phyloP scores from a whole-genome alignment of 2,329 filamentous ascomycete species.

The Paramyrothecium roridum region DNA sequence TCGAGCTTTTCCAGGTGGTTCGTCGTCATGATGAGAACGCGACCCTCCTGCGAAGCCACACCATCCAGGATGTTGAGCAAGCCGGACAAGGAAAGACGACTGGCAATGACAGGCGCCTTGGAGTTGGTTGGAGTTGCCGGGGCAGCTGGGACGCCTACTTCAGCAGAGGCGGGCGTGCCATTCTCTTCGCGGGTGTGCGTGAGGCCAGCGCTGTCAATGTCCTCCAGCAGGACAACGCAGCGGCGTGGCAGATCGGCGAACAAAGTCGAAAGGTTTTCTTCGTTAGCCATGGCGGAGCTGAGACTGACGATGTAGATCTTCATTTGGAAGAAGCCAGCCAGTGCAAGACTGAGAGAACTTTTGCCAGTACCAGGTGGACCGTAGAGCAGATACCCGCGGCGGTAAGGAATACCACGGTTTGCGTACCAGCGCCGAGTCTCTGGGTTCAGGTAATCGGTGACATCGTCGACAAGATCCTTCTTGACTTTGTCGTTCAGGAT shows the following conservation, averaged over 20 bases:
- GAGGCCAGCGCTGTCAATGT: slow-evolving; percentile 71
- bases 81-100: slow-evolving; percentile 66
- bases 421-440: slow-evolving; percentile 74
- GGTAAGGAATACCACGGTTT: slow-evolving; percentile 80
- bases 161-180: slow-evolving; percentile 17
- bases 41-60: slow-evolving; percentile 60
- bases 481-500: slow-evolving; percentile 62
- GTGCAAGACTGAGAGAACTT: slow-evolving; percentile 66
- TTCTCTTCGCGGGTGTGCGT: slow-evolving; percentile 52
- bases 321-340: slow-evolving; percentile 68
- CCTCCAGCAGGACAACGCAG: slow-evolving; percentile 72
- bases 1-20: slow-evolving; percentile 61
- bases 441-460: slow-evolving; percentile 61
- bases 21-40: slow-evolving; percentile 65
- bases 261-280: slow-evolving; percentile 61
- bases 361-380: slow-evolving; percentile 82
- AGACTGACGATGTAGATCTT: slow-evolving; percentile 71
- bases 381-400: slow-evolving; percentile 77
- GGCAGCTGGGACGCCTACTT: not conserved
- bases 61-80: slow-evolving; percentile 81
- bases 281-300: slow-evolving; percentile 58
- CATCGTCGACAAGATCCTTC: slow-evolving; percentile 55
- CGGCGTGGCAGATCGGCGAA: slow-evolving; percentile 66
- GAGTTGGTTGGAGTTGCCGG: slow-evolving; percentile 3
- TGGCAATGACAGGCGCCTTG: slow-evolving; percentile 8